A percentile compares a stretch with the other conserved stretches of the same genome.
Evolutionary conservation across 1,284 basidiomycete species (phyloP).

Genomic region (Athelia psychrophila): DNA sequence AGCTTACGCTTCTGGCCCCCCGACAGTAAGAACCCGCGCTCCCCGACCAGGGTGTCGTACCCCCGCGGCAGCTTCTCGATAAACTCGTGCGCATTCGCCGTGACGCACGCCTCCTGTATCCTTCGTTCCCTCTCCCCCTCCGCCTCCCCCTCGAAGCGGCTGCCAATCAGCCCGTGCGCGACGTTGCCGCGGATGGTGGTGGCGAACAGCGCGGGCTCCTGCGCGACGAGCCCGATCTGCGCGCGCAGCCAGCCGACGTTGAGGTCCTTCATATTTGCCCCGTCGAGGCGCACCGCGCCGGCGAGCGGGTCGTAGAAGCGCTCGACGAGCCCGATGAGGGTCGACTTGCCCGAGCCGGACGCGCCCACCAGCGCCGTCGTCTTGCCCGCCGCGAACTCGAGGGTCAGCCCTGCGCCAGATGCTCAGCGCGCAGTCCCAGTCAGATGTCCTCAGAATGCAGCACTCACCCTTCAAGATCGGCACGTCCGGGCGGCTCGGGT

Average conservation of each 20-base stretch:
- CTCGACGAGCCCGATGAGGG: slow-evolving; percentile 76
- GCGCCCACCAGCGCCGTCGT: slow-evolving; percentile 90
- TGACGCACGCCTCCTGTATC: slow-evolving; percentile 85
- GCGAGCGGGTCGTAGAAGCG: slow-evolving; percentile 86
- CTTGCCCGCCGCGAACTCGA: slow-evolving; percentile 74
- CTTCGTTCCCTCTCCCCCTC: slow-evolving; percentile 78
- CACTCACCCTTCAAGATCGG: slow-evolving; percentile 59
- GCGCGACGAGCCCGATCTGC: slow-evolving; percentile 88
- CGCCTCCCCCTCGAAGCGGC: slow-evolving; percentile 62
- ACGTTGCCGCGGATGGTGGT: slow-evolving; percentile 80
- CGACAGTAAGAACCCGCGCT: slow-evolving; percentile 88
- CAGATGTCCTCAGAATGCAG: no score
- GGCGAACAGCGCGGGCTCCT: slow-evolving; percentile 89
- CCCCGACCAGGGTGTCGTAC: slow-evolving; percentile 91
- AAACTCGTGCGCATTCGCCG: slow-evolving; percentile 91
- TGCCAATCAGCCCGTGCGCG: slow-evolving; percentile 87
- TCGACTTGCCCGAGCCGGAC: slow-evolving; percentile 88
- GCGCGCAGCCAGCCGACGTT: slow-evolving; percentile 88
- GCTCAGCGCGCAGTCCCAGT: no score
- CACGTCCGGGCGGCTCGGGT: slow-evolving; percentile 87
- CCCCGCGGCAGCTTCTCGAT: slow-evolving; percentile 82
- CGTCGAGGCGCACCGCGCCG: slow-evolving; percentile 80
- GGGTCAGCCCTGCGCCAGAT: slow-evolving; percentile 47
- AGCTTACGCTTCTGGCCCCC: slow-evolving; percentile 79
- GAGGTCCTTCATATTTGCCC: slow-evolving; percentile 70